Conservation (phyloP, 345 rosid genomes). For the Geranium rotundifolium region DNA sequence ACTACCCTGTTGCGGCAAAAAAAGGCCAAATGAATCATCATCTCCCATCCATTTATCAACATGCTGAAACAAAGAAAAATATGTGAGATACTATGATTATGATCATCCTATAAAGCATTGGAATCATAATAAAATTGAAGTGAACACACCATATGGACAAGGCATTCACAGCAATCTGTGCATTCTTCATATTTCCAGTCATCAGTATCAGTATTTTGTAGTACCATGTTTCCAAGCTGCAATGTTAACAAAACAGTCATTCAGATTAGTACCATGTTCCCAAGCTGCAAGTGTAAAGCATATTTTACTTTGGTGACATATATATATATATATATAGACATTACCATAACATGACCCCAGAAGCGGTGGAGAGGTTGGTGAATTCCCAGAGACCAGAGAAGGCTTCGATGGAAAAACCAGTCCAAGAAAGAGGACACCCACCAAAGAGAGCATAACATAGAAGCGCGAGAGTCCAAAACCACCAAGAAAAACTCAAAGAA, state of each 20-base stretch:
- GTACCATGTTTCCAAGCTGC: conserved; percentile 40
- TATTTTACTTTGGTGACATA: too few relatives aligned
- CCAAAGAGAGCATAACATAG: conserved; percentile 6
- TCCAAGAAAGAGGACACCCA: conserved; percentile 30
- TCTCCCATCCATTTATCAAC: conserved; percentile 32
- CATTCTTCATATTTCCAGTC: conserved; percentile 24
- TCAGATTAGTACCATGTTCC: too few relatives aligned
- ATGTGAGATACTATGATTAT: too few relatives aligned
- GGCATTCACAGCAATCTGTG: conserved; percentile 33
- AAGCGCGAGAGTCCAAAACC: conserved; percentile 20
- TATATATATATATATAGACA: too few relatives aligned
- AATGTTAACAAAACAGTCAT: too few relatives aligned
- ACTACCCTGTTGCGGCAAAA: conserved; percentile 31
- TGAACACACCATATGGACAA: conserved; percentile 20
- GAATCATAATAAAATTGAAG: too few relatives aligned
- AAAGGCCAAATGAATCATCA: conserved; percentile 34
- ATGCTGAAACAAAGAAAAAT: conserved; percentile 16
- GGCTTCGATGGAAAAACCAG: conserved; percentile 27
- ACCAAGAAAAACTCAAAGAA: conserved; percentile 28
- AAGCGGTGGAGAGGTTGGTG: conserved; percentile 26
- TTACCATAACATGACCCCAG: conserved; percentile 41
- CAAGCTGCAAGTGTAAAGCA: too few relatives aligned
- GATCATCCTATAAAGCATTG: too few relatives aligned
- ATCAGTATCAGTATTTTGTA: conserved; percentile 27
- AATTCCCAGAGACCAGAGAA: conserved; percentile 30